Conservation (phyloP, 208 protist species). For the Leishmania tropica region DNA sequence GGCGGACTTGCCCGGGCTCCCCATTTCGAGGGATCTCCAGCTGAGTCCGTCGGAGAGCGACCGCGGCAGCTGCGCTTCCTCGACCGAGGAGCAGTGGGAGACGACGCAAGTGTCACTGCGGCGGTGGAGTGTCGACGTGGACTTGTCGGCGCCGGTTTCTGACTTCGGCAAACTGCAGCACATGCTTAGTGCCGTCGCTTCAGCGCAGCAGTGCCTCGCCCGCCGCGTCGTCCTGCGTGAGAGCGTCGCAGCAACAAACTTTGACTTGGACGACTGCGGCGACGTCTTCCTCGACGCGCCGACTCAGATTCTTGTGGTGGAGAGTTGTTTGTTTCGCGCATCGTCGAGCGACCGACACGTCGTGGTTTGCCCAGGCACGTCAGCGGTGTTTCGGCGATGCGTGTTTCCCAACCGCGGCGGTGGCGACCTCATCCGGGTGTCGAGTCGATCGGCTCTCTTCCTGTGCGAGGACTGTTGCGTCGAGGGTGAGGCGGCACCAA, state of each 20-base stretch:
- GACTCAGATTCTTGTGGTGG: constrained; percentile 44
- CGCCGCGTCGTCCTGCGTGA: constrained; percentile 18
- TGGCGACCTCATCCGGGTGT: constrained; percentile 26
- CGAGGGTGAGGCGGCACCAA: constrained; percentile 3
- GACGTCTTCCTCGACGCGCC: constrained; percentile 49
- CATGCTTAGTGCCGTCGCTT: constrained; percentile 12
- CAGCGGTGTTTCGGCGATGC: constrained; percentile 59
- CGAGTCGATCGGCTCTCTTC: constrained; percentile 14
- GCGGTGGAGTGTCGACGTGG: constrained; percentile 23
- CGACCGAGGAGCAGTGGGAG: constrained; percentile 22
- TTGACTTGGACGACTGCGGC: constrained; percentile 48
- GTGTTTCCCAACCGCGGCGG: constrained; percentile 28
- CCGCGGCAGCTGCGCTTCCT: constrained; percentile 29
- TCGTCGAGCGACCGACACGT: constrained; percentile 35
- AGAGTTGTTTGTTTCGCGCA: constrained; percentile 48
- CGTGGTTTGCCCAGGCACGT: constrained; percentile 38
- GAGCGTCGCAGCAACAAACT: constrained; percentile 7
- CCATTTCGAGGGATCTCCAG: constrained; percentile 14
- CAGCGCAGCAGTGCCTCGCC: constrained; percentile 11
- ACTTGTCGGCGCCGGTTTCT: constrained; percentile 16
- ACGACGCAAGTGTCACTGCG: constrained; percentile 22
- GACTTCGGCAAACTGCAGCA: constrained; percentile 30
- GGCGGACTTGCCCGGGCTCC: neutral
- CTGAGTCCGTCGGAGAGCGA: constrained; percentile 30
- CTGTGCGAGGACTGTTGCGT: constrained; percentile 31